A percentile compares a stretch with the other conserved stretches of the same genome.
phyloP scores from a whole-genome alignment of 164 flowering plant species.

The Vitis rupestris region DNA sequence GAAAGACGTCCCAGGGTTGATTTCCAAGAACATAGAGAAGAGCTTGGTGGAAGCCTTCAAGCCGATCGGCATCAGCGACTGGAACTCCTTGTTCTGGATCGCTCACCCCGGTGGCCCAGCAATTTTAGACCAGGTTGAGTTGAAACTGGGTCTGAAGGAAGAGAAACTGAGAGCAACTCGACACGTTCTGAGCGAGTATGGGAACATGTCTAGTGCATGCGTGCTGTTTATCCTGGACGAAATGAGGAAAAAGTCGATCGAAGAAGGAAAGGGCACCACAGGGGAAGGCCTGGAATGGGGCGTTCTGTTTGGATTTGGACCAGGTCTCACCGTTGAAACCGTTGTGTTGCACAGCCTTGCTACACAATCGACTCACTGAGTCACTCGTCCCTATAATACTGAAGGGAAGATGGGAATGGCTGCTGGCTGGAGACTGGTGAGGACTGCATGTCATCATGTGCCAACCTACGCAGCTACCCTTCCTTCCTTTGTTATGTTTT shows the following conservation, averaged over 20 bases:
- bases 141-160: conserved; percentile 21
- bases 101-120: conserved; percentile 36
- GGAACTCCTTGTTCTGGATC: conserved; percentile 33
- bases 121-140: conserved; percentile 34
- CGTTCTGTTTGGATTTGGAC: conserved; percentile 33
- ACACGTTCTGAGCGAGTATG: conserved; percentile 27
- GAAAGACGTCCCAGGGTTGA: conserved; percentile 31
- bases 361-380: not conserved
- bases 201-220: conserved; percentile 36
- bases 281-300: conserved; percentile 37
- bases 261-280: conserved; percentile 25
- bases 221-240: conserved; percentile 32
- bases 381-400: too few species aligned
- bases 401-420: not conserved
- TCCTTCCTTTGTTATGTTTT: too few species aligned
- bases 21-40: conserved; percentile 32
- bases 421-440: not conserved
- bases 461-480: too few species aligned
- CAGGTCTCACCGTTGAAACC: conserved; percentile 32
- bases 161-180: conserved; percentile 28
- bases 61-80: conserved; percentile 26
- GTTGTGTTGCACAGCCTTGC: conserved; percentile 28
- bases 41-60: conserved; percentile 21
- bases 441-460: too few species aligned
- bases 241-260: conserved; percentile 27